Conservation (phyloP, 1,139 yeast genomes). For the Kurtzmaniella quercitrusa region DNA sequence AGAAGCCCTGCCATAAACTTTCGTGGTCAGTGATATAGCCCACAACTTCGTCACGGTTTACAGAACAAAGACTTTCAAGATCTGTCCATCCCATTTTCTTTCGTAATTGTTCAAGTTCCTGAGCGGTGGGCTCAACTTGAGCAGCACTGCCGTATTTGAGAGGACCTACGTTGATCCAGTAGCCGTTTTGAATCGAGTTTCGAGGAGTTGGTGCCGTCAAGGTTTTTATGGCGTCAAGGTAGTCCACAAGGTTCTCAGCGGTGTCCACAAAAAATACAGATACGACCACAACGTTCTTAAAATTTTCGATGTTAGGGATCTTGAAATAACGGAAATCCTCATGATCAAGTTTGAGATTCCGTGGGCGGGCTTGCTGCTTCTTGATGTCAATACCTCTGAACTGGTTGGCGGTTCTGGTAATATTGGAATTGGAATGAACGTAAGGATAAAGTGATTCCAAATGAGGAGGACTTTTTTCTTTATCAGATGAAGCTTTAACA, state of each 20-base stretch:
- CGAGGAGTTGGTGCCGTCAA: constrained; percentile 38
- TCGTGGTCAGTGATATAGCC: constrained; percentile 60
- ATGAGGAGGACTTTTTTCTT: background rate
- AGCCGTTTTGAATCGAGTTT: constrained; percentile 33
- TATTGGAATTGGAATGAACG: constrained; percentile 73
- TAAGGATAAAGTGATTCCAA: constrained; percentile 50
- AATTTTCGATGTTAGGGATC: constrained; percentile 19
- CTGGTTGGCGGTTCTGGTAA: constrained; percentile 48
- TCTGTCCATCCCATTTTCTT: constrained; percentile 63
- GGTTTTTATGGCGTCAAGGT: constrained; percentile 56
- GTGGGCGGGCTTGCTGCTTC: constrained; percentile 33
- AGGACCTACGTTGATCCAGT: constrained; percentile 86
- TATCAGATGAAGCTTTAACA: background rate
- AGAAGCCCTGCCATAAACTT: constrained; percentile 75
- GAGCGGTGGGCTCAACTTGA: constrained; percentile 63
- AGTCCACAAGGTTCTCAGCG: constrained; percentile 75
- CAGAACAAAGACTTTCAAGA: constrained; percentile 30
- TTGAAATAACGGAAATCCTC: constrained; percentile 65
- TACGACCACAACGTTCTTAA: constrained; percentile 55
- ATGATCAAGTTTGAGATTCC: constrained; percentile 45
- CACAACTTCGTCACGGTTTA: constrained; percentile 20
- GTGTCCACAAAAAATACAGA: constrained; percentile 82
- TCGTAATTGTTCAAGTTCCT: constrained; percentile 56
- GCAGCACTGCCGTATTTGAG: constrained; percentile 88
- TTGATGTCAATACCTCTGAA: constrained; percentile 41